phyloP scores from a whole-genome alignment of 805 yeast genomes.

The Cyberlindnera samutprakarnensis region DNA sequence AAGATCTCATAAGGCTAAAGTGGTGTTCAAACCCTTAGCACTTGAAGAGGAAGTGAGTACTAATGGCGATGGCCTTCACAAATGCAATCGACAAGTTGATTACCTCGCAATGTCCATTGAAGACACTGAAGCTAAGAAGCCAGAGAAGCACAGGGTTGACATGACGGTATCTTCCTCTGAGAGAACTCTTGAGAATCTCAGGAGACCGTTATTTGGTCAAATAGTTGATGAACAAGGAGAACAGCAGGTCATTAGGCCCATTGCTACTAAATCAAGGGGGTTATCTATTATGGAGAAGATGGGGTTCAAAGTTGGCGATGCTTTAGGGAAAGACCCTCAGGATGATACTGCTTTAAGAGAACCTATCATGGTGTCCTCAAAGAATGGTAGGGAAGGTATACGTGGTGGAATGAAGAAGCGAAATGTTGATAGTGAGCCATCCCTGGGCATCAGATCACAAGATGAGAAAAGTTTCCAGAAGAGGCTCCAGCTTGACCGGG shows the following conservation, averaged over 20 bases:
- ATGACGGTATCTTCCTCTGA: neutral
- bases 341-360: constrained; percentile 20
- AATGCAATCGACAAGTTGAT: too few relatives aligned
- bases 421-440: constrained; percentile 4
- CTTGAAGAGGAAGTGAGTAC: too few relatives aligned
- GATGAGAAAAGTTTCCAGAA: constrained; percentile 13
- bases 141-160: constrained; percentile 2
- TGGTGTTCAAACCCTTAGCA: too few relatives aligned
- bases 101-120: constrained; percentile 22
- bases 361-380: constrained; percentile 25
- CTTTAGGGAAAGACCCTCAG: constrained; percentile 29
- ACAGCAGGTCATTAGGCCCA: neutral
- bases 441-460: constrained; percentile 6
- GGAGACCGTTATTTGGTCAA: constrained; percentile 18
- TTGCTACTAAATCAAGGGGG: constrained; percentile 30
- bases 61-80: too few relatives aligned
- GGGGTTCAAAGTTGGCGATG: constrained; percentile 47
- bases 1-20: too few relatives aligned
- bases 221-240: neutral
- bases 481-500: constrained; percentile 13
- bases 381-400: constrained; percentile 18
- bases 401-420: too few relatives aligned
- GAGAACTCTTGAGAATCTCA: constrained; percentile 6
- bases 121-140: constrained; percentile 8
- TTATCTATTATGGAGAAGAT: constrained; percentile 47